These are phyloP conservation scores for Suillus ampliporus DNA, from an alignment of 768 basidiomycete genomes.

Conservation along the genomic window DNA sequence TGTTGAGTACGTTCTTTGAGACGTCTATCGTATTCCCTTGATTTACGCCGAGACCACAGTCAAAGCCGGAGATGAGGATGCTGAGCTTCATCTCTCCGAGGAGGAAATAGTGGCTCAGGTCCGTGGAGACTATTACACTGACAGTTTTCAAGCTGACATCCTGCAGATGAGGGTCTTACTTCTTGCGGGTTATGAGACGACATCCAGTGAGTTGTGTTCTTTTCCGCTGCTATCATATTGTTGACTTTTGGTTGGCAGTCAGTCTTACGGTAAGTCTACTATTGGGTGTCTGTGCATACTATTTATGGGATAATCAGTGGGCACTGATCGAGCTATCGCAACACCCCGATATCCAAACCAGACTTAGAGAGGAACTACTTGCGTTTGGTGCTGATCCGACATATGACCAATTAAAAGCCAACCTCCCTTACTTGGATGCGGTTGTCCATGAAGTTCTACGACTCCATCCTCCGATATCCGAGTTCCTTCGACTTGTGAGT, in stretches of 20 bases:
- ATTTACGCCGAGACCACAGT: conserved; percentile 37
- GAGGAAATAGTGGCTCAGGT: conserved; percentile 50
- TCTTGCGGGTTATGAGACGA: conserved; percentile 47
- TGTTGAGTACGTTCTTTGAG: conserved; percentile 37
- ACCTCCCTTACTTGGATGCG: conserved; percentile 48
- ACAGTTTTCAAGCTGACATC: background rate
- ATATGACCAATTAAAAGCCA: conserved; percentile 44
- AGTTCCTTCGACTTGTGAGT: conserved; percentile 39
- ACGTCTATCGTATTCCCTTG: conserved; percentile 26
- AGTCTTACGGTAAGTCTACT: conserved; percentile 8
- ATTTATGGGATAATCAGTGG: conserved; percentile 39
- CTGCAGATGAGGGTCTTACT: conserved; percentile 43
- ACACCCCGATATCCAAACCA: conserved; percentile 31
- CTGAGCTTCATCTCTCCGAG: conserved; percentile 38
- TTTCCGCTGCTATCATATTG: background rate
- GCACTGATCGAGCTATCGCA: conserved; percentile 35
- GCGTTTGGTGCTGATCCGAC: conserved; percentile 37
- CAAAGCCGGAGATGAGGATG: conserved; percentile 38
- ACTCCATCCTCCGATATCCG: conserved; percentile 40
- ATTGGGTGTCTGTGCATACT: background rate
- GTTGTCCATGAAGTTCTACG: conserved; percentile 46
- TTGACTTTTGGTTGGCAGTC: background rate
- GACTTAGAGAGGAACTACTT: conserved; percentile 32
- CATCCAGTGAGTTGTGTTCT: conserved; percentile 36
- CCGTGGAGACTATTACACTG: background rate